These are phyloP conservation scores for Mitragyna speciosa DNA, from an alignment of 257 asterid species.

Conservation along the genomic window DNA sequence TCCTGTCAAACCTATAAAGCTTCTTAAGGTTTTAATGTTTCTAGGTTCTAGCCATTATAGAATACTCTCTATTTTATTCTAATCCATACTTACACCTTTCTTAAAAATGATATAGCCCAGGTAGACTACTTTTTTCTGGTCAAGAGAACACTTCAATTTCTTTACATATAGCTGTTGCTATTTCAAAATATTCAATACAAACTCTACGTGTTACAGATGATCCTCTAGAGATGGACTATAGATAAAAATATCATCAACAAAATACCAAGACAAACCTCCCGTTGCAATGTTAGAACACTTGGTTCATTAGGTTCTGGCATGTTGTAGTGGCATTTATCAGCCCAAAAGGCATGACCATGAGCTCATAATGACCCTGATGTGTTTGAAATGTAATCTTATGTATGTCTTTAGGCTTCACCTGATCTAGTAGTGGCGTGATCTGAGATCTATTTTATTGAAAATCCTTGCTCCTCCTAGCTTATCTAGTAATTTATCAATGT, in stretches of 20 bases:
- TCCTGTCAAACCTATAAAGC: neutral
- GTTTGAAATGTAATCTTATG: neutral
- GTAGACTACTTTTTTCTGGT: neutral
- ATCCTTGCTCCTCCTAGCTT: no score
- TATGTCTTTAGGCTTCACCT: no score
- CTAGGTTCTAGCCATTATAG: neutral
- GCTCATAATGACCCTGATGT: neutral
- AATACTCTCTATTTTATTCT: neutral
- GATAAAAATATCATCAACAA: neutral
- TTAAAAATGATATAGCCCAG: neutral
- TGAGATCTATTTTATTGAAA: no score
- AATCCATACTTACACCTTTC: neutral
- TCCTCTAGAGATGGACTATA: neutral
- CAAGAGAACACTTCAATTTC: neutral
- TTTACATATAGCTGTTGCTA: neutral
- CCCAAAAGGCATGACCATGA: no score
- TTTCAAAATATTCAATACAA: neutral
- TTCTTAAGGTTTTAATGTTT: neutral
- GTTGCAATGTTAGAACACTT: no score
- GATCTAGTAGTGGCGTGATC: no score
- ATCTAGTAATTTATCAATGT: no score
- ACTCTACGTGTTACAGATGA: neutral
- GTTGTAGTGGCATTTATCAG: no score
- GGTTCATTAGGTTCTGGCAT: no score
- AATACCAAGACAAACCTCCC: neutral